Evolutionary conservation across 2,329 filamentous ascomycete species (phyloP).

Genomic region (Ophiostoma sp.): DNA sequence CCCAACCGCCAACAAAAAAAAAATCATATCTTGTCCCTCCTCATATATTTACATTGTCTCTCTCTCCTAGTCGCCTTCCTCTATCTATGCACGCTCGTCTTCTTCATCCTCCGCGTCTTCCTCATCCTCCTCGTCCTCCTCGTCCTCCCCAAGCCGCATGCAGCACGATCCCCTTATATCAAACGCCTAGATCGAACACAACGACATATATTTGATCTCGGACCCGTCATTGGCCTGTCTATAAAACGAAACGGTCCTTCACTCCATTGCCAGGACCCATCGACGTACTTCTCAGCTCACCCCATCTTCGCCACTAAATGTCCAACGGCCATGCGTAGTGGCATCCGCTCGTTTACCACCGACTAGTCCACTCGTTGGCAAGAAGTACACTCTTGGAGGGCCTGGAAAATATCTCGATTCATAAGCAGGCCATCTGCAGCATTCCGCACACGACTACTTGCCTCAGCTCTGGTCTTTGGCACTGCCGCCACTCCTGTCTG

Average conservation of each 20-base stretch:
- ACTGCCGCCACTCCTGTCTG: no score
- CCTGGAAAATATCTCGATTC: no score
- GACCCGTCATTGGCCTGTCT: background rate
- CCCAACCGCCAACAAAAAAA: background rate
- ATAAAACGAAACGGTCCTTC: background rate
- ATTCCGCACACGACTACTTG: no score
- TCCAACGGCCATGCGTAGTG: constrained; percentile 7
- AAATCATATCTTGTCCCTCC: background rate
- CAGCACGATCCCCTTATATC: no score
- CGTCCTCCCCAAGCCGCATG: no score
- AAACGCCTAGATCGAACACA: no score
- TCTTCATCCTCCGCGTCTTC: no score
- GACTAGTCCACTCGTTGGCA: constrained; percentile 1
- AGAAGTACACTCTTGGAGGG: background rate
- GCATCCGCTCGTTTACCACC: background rate
- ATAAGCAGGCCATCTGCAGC: no score
- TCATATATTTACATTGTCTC: background rate
- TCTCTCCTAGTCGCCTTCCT: background rate
- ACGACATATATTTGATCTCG: no score
- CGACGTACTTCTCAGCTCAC: background rate
- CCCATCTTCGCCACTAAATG: background rate
- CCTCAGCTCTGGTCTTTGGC: no score
- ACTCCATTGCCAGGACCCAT: background rate
- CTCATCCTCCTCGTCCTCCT: no score
- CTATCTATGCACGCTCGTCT: no score